A percentile compares a stretch with the other conserved stretches of the same genome.
These are phyloP conservation scores for Stephanodiscus triporus DNA, from an alignment of 108 stramenopile species.

Conservation along the genomic window DNA sequence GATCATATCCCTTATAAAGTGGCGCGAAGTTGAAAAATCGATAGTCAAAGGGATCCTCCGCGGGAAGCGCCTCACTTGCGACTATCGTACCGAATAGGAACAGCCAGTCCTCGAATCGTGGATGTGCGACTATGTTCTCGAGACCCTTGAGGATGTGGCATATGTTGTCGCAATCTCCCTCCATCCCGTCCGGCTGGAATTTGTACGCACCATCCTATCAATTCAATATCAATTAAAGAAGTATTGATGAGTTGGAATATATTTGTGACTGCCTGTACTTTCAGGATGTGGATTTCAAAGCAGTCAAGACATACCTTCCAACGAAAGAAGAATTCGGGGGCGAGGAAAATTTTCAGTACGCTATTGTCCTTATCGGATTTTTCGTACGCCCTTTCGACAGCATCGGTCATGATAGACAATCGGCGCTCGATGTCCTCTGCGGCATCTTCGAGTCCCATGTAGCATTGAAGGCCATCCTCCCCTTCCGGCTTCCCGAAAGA, in stretches of 20 bases:
- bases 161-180: slow-evolving; percentile 50
- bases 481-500: slow-evolving; percentile 54
- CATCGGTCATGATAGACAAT: slow-evolving; percentile 61
- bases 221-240: slow-evolving; percentile 22
- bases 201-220: slow-evolving; percentile 63
- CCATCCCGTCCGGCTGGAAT: slow-evolving; percentile 46
- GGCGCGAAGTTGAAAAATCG: slow-evolving; percentile 82
- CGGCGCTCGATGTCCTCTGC: slow-evolving; percentile 53
- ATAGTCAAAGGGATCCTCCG: slow-evolving; percentile 49
- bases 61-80: slow-evolving; percentile 51
- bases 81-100: slow-evolving; percentile 77
- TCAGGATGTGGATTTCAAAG: no score
- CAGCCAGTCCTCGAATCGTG: slow-evolving; percentile 70
- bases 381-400: slow-evolving; percentile 68
- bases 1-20: slow-evolving; percentile 70
- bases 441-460: slow-evolving; percentile 64
- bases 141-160: slow-evolving; percentile 63
- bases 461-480: slow-evolving; percentile 52
- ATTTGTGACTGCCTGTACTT: no score
- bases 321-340: slow-evolving; percentile 76
- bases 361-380: slow-evolving; percentile 29
- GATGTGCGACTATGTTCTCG: slow-evolving; percentile 58
- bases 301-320: no score
- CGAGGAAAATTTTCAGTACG: slow-evolving; percentile 71
- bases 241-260: no score